A percentile compares a stretch with the other conserved stretches of the same genome.
Conservation (phyloP, 2,329 filamentous ascomycete species). For the Alternaria longipes region DNA sequence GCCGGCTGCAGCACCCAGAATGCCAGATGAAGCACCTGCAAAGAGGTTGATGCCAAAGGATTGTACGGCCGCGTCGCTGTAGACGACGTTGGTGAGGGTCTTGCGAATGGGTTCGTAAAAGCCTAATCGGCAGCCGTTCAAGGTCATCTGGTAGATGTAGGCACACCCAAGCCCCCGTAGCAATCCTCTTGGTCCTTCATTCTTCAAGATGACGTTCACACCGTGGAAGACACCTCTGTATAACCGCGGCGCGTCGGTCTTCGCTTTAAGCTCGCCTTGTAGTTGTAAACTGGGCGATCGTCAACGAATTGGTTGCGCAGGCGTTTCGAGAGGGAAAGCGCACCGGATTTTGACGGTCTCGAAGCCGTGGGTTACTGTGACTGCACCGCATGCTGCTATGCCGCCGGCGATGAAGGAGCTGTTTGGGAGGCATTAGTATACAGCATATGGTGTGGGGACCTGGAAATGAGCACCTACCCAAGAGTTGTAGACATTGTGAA, state of each 20-base stretch:
- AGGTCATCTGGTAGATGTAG: conserved; percentile 94
- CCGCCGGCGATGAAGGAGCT: conserved; percentile 95
- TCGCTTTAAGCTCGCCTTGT: conserved; percentile 92
- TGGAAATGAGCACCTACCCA: conserved; percentile 45
- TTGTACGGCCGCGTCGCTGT: conserved; percentile 77
- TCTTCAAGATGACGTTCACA: conserved; percentile 85
- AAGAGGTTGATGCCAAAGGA: conserved; percentile 93
- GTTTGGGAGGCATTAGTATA: conserved; percentile 7
- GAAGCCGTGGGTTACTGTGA: conserved; percentile 97
- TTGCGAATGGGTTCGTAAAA: conserved; percentile 96
- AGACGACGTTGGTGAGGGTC: conserved; percentile 72
- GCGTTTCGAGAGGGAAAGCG: conserved; percentile 35
- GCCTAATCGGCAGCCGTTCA: conserved; percentile 95
- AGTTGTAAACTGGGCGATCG: conserved; percentile 77
- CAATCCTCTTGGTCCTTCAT: conserved; percentile 86
- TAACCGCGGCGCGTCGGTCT: conserved; percentile 82
- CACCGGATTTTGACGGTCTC: conserved; percentile 99
- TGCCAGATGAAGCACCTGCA: conserved; percentile 85
- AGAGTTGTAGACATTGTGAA: conserved; percentile 58
- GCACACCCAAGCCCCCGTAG: conserved; percentile 91
- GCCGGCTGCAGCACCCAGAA: conserved; percentile 90
- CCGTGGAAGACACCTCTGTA: conserved; percentile 94
- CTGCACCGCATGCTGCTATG: conserved; percentile 94
- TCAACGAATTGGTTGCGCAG: conserved; percentile 27
- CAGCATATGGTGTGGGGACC: not conserved